Percentiles rank a stretch among this genome's conserved stretches.
Evolutionary conservation across 768 basidiomycete genomes (phyloP).

Genomic region (Baorangia bicolor): DNA sequence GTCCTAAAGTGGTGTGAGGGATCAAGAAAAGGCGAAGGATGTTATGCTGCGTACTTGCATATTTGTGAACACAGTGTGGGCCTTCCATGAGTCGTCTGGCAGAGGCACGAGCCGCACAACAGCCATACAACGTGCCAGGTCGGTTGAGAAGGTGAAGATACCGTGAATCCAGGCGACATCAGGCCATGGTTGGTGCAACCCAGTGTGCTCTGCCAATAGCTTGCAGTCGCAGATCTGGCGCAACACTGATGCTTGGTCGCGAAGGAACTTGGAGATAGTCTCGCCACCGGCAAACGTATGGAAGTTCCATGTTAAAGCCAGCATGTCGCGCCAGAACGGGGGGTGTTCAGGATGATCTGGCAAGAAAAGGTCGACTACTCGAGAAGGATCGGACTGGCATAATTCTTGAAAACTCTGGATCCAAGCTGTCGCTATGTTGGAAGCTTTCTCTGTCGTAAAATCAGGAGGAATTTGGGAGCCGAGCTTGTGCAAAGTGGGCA

Average conservation of each 20-base stretch:
- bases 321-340: constrained; percentile 4
- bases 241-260: constrained; percentile 29
- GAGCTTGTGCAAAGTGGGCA: too few species aligned
- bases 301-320: constrained; percentile 51
- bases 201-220: neutral
- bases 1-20: neutral
- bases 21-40: neutral
- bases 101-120: constrained; percentile 35
- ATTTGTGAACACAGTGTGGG: constrained; percentile 55
- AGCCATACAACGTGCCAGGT: neutral
- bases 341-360: too few species aligned
- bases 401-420: too few species aligned
- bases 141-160: constrained; percentile 5
- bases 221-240: constrained; percentile 1
- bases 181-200: constrained; percentile 38
- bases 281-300: constrained; percentile 41
- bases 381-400: too few species aligned
- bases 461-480: too few species aligned
- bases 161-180: constrained; percentile 49
- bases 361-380: too few species aligned
- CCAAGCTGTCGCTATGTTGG: too few species aligned
- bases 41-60: constrained; percentile 38
- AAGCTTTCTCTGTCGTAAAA: too few species aligned
- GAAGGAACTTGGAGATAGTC: constrained; percentile 34
- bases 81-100: constrained; percentile 52